Evolutionary conservation across 2,329 filamentous ascomycete genomes (phyloP), one percentile per base, ranked within the genome.

Genomic region (Bretziella fagacearum): DNA sequence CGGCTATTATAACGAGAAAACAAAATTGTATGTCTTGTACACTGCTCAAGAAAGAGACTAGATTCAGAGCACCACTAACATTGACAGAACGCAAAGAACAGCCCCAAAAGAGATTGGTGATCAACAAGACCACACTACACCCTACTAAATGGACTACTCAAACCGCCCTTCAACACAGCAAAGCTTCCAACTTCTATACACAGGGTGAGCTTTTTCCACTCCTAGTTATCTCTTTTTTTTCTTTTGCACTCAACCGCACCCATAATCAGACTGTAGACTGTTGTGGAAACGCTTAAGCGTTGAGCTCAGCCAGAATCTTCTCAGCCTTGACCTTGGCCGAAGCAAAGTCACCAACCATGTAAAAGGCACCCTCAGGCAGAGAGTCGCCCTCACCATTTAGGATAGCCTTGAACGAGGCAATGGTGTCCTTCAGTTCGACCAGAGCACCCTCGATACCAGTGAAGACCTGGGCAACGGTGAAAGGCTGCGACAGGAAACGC

Each of bases 401-500:
- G 67, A 95, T 96, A 60, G 84, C 77, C 84, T 96, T 93, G 84
- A 98, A 98, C 52, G 83, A 93, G 62, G 72, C 65, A 63, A 98
- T 95, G 65, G 91, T 98, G 68, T 94, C 86, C 84, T 98, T 96
- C 58, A 98, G 75, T 69, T 95, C 86, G 61, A 98, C 91, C 58
- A 98, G 83, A 69, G 78, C 77, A 69, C 91, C 91, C 81, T 95
- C 84, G 65, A 95, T 95, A 70, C 75, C 75, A 68, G 82, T 87
- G 79, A 87, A 87, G 61, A 87, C 76, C 63, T 79, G 71, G 56
- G 72, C 76, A 54, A 80, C 91, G 59, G 91, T 91, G 79, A 98
- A 98, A 65, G 91, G 91, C 77, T 98, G 91, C 69, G 78, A 84
- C 76, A 98, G 76, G 86, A 98, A 98, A 82, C 87, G 84, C 78